Conservation (phyloP, 768 basidiomycete genomes). For the Russula foetens region DNA sequence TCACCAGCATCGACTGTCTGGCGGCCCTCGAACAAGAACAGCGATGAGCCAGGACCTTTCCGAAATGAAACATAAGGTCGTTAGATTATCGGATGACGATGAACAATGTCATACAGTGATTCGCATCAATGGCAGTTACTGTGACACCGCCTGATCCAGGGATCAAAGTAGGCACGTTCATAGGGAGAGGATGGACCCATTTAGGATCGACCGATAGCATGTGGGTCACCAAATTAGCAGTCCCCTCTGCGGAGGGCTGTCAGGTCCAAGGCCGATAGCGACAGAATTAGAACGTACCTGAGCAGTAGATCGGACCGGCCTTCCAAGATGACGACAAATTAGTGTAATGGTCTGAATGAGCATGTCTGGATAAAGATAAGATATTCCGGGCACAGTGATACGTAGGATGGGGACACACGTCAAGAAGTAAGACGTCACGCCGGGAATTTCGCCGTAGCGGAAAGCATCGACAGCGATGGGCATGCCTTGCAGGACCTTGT, state of each 20-base stretch:
- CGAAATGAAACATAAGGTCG: not conserved
- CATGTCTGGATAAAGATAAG: constrained; percentile 50
- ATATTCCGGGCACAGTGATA: not conserved
- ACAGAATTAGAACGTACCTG: constrained; percentile 32
- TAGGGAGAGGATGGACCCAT: constrained; percentile 84
- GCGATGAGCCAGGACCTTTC: constrained; percentile 74
- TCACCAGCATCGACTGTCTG: constrained; percentile 90
- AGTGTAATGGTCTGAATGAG: constrained; percentile 96
- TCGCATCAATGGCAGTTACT: constrained; percentile 95
- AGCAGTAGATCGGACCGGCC: constrained; percentile 93
- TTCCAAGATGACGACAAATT: constrained; percentile 85
- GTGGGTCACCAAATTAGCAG: constrained; percentile 85
- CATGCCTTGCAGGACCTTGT: constrained; percentile 94
- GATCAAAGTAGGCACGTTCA: constrained; percentile 65
- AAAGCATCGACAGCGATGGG: constrained; percentile 98
- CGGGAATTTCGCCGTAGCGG: constrained; percentile 85
- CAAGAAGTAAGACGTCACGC: constrained; percentile 83
- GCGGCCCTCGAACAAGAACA: constrained; percentile 89
- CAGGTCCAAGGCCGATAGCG: not conserved
- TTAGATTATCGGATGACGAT: not conserved
- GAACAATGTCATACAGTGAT: constrained; percentile 60
- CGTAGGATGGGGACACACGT: constrained; percentile 48
- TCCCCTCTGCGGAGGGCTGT: constrained; percentile 41
- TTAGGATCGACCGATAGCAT: constrained; percentile 84
- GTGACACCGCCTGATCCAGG: constrained; percentile 79